Conservation (phyloP, 768 basidiomycete genomes). For the Kwoniella heveanensis region DNA sequence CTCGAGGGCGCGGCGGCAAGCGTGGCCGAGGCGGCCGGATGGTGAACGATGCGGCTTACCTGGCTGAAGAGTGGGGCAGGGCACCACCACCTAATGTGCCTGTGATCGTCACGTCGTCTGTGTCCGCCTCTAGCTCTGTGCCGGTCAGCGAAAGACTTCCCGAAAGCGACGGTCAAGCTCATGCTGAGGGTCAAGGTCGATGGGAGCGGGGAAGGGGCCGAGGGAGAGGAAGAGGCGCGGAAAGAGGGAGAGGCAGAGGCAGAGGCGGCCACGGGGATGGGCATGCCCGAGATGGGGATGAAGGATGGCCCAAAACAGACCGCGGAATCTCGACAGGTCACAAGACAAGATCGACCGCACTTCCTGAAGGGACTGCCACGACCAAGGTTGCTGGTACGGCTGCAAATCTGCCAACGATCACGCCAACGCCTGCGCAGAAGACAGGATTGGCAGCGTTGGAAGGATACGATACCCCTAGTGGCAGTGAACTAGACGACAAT, state of each 20-base stretch:
- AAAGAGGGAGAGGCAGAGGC: conserved; percentile 34
- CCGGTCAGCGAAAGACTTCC: too few species aligned
- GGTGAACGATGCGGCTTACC: conserved; percentile 22
- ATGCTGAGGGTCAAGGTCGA: conserved; percentile 4
- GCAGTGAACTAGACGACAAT: conserved; percentile 33
- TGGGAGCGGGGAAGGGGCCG: conserved; percentile 16
- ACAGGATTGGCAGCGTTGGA: conserved; percentile 53
- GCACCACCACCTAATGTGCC: neutral
- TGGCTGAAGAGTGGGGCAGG: conserved; percentile 30
- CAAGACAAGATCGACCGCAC: too few species aligned
- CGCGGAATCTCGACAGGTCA: neutral
- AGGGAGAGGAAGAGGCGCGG: conserved; percentile 33
- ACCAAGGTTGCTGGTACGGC: neutral
- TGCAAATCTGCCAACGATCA: neutral
- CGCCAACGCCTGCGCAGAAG: conserved; percentile 15
- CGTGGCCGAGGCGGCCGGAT: conserved; percentile 13
- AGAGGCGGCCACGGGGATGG: conserved; percentile 45
- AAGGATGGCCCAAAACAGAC: conserved; percentile 6
- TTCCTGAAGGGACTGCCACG: too few species aligned
- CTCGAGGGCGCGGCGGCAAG: neutral
- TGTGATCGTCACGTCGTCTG: too few species aligned
- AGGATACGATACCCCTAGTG: conserved; percentile 20
- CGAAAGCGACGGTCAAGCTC: neutral
- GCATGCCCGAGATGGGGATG: neutral
- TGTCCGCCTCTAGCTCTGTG: too few species aligned